A percentile compares a stretch with the other conserved stretches of the same genome.
Conservation (phyloP, 1,284 basidiomycete species). For the Coniferiporia weirii region DNA sequence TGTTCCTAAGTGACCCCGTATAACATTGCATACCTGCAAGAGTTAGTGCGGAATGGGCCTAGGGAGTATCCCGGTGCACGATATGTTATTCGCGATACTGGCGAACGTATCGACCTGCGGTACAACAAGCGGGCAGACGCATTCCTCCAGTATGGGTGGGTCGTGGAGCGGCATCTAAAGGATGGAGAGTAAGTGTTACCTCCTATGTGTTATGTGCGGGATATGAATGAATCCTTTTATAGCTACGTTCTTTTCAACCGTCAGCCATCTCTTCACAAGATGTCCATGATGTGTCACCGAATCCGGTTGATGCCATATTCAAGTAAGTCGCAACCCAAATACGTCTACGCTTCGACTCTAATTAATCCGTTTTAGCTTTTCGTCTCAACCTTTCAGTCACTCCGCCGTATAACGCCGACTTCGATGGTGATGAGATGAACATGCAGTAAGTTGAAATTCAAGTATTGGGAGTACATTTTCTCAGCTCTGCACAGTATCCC, state of each 20-base stretch:
- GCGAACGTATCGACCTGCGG: conserved; percentile 94
- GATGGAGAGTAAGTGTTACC: conserved; percentile 82
- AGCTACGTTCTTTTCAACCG: conserved; percentile 97
- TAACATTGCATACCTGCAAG: conserved; percentile 93
- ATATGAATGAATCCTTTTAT: conserved; percentile 17
- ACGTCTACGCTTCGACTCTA: conserved; percentile 19
- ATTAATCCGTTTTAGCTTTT: conserved; percentile 60
- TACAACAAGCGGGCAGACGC: conserved; percentile 99
- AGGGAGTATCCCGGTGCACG: conserved; percentile 94
- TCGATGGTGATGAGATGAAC: conserved; percentile 99
- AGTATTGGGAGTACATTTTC: not conserved
- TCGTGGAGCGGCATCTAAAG: conserved; percentile 96
- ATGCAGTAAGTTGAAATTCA: conserved; percentile 74
- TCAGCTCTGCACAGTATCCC: conserved; percentile 63
- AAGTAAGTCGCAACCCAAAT: conserved; percentile 52
- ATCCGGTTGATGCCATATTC: conserved; percentile 98
- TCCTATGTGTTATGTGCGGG: not conserved
- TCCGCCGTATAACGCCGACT: conserved; percentile 94
- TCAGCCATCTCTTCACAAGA: conserved; percentile 97
- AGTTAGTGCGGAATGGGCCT: conserved; percentile 95
- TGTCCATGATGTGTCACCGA: conserved; percentile 99
- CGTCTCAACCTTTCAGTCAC: conserved; percentile 78
- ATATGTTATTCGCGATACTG: conserved; percentile 97
- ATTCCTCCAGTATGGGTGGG: conserved; percentile 97
- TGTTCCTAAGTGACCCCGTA: conserved; percentile 82